Base-by-base conservation (phyloP, 768 basidiomycete species). In the Pholiota molesta region DNA sequence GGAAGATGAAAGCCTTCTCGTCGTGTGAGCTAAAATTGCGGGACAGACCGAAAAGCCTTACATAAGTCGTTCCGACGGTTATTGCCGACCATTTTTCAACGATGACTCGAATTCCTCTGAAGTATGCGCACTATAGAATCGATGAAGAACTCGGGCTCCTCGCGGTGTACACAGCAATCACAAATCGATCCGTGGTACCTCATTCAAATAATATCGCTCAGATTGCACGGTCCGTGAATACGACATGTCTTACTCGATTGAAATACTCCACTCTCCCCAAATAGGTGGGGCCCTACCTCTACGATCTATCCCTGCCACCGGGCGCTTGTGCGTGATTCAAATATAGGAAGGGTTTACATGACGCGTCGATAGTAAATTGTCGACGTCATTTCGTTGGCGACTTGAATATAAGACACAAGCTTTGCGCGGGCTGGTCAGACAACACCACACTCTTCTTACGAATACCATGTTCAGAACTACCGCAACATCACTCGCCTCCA, bases 401-500 rank as follows among this genome's bases (percentile, higher is more conserved):
- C 42, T 44, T n/a, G 42, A 7, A 44, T 17, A 44, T 44, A n/a
- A 49, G 19, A 26, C 26, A 26, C 23, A 26, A 26, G 21, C 26
- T 26, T 26, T 26, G 6, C 16, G 19, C 19, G 16, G 3, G 10
- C 47, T 49, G 47, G 21, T 49, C 8, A 49, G 47, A 49, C 47
- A n/a, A n/a, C n/a, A n/a, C n/a, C n/a, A 19, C 49, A 11, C 28
- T 45, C n/a, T 61, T 35, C 28, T 33, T 28, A 53, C 10, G 21
- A 23, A 56, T 44, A 65, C 39, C 64, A 68, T 69, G 67, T 68
- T 69, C 66, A 68, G 59, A 62, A 62, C 63, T 33, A 51, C 62
- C 19, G 40, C 60, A 21, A 31, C 55, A n/a, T 55, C 63, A 11
- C 16, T 58, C 45, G 55, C 55, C 14, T 39, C 59, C 42, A 63